Evolutionary conservation across 768 basidiomycete genomes (phyloP).

Genomic region (Rhizopogon sp.): DNA sequence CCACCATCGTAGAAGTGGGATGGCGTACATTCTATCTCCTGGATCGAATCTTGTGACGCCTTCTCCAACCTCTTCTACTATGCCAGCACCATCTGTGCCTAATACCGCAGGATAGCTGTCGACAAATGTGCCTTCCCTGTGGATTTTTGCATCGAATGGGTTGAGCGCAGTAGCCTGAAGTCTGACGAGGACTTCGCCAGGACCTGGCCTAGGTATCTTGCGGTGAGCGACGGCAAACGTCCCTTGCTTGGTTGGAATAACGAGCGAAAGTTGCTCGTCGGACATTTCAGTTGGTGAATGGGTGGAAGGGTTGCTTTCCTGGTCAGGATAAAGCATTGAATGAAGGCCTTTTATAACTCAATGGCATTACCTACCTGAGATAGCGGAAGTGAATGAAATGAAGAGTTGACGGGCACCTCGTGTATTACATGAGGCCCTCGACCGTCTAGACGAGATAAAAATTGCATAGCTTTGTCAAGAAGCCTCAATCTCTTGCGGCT

Average conservation of each 20-base stretch:
- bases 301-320: conserved; percentile 8
- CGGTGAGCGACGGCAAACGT: conserved; percentile 28
- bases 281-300: conserved; percentile 16
- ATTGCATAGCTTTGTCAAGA: background rate
- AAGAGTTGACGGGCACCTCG: conserved; percentile 13
- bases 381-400: background rate
- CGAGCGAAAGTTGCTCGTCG: conserved; percentile 21
- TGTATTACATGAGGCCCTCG: conserved; percentile 12
- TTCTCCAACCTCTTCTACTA: conserved; percentile 46
- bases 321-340: conserved; percentile 15
- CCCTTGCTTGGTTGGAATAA: conserved; percentile 28
- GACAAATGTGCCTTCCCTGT: conserved; percentile 32
- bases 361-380: conserved; percentile 21
- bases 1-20: conserved; percentile 5
- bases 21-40: conserved; percentile 49
- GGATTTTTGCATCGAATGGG: conserved; percentile 51
- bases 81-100: conserved; percentile 48
- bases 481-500: background rate
- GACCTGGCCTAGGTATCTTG: conserved; percentile 37
- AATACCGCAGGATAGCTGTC: conserved; percentile 40
- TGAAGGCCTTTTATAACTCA: conserved; percentile 23
- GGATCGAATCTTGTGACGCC: conserved; percentile 43
- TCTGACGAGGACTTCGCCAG: conserved; percentile 44
- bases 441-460: conserved; percentile 1
- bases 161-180: conserved; percentile 45